phyloP scores from a whole-genome alignment of 2,329 filamentous ascomycete species.

The Stachybotrys elegans region DNA sequence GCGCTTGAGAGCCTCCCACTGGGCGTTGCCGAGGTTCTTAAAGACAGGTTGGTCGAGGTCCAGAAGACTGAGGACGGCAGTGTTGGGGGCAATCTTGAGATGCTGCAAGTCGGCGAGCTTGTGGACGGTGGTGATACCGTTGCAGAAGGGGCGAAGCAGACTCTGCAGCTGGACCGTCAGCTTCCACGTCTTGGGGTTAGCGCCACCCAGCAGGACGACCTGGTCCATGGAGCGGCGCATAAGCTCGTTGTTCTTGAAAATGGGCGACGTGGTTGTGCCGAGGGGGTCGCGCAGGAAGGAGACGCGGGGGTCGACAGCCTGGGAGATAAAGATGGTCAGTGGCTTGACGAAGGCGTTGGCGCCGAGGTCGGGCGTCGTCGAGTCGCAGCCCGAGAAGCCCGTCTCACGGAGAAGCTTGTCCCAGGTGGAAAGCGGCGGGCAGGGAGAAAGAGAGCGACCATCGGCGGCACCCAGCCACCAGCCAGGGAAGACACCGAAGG shows the following conservation, averaged over 20 bases:
- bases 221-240: too few species aligned
- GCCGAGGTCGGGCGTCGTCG: conserved; percentile 7
- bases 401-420: conserved; percentile 6
- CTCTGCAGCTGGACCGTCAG: conserved; percentile 5
- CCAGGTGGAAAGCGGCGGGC: conserved; percentile 4
- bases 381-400: conserved; percentile 11
- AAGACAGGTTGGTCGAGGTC: conserved; percentile 8
- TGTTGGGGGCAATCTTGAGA: conserved; percentile 5
- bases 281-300: conserved; percentile 7
- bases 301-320: conserved; percentile 9
- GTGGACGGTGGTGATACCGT: conserved; percentile 1
- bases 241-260: background rate
- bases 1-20: conserved; percentile 8
- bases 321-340: conserved; percentile 8
- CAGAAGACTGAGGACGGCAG: conserved; percentile 7
- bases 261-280: conserved; percentile 3
- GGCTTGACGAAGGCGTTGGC: conserved; percentile 1
- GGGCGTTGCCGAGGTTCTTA: conserved; percentile 3
- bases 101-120: conserved; percentile 5
- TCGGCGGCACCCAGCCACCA: background rate
- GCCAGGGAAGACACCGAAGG: conserved; percentile 3
- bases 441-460: conserved; percentile 2
- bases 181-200: conserved; percentile 4
- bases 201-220: conserved; percentile 9
- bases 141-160: conserved; percentile 3